phyloP scores from a whole-genome alignment of 345 rosid species.

The Ailanthus altissimus region DNA sequence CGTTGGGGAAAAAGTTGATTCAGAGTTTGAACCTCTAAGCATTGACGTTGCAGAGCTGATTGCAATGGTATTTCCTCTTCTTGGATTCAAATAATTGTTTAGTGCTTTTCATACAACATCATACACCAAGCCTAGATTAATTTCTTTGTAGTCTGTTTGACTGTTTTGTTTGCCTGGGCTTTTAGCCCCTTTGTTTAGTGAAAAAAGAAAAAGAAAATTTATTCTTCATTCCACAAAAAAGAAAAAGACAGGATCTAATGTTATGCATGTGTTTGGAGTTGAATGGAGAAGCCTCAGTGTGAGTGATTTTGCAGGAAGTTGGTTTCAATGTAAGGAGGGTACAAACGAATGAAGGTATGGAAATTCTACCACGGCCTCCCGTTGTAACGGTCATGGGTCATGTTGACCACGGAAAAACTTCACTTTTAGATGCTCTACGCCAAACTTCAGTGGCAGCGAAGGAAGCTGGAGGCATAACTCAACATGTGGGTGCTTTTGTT shows the following conservation, averaged over 20 bases:
- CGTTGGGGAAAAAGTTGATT: slow-evolving; percentile 74
- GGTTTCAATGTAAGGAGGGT: slow-evolving; percentile 72
- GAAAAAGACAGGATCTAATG: too few relatives aligned
- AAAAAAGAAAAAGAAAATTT: too few relatives aligned
- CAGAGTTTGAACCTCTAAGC: slow-evolving; percentile 79
- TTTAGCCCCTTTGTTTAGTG: too few relatives aligned
- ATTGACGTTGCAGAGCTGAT: slow-evolving; percentile 81
- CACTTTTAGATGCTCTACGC: slow-evolving; percentile 82
- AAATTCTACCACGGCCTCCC: slow-evolving; percentile 69
- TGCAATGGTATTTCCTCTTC: slow-evolving; percentile 61
- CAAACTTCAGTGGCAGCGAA: slow-evolving; percentile 82
- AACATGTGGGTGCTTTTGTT: slow-evolving; percentile 90
- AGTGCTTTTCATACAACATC: background rate
- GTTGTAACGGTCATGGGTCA: slow-evolving; percentile 97
- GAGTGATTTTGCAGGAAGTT: slow-evolving; percentile 60
- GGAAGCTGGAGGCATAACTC: slow-evolving; percentile 99
- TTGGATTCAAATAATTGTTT: background rate
- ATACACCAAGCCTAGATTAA: too few relatives aligned
- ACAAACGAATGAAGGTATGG: slow-evolving; percentile 69
- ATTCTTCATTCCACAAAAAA: too few relatives aligned
- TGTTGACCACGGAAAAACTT: slow-evolving; percentile 97
- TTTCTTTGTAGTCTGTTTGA: too few relatives aligned
- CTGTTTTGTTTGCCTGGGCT: too few relatives aligned
- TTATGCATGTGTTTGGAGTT: background rate
- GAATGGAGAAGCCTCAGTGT: background rate